Evolutionary conservation across 805 yeast genomes (phyloP).

Genomic region (Ogataea allantospora): DNA sequence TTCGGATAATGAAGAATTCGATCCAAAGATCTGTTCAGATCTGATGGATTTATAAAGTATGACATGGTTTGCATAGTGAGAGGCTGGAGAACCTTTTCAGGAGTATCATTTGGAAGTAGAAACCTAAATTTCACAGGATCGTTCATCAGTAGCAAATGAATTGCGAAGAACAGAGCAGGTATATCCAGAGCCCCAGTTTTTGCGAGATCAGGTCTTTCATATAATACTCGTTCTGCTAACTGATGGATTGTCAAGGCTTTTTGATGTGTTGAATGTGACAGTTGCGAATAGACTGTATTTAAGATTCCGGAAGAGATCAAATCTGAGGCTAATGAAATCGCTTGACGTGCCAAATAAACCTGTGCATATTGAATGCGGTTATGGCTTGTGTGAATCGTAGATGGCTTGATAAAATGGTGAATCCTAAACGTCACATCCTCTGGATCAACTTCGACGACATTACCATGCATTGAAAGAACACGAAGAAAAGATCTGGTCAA

Average conservation of each 20-base stretch:
- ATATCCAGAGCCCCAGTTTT: slow-evolving; percentile 11
- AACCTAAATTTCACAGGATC: slow-evolving; percentile 30
- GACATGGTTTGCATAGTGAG: slow-evolving; percentile 16
- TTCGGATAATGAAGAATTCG: slow-evolving; percentile 17
- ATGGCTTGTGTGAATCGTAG: slow-evolving; percentile 4
- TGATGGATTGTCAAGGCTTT: slow-evolving; percentile 8
- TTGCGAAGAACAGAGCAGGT: slow-evolving; percentile 18
- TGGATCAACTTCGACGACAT: slow-evolving; percentile 50
- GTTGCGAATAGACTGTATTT: slow-evolving; percentile 3
- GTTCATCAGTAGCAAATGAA: slow-evolving; percentile 23
- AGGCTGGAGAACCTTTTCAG: slow-evolving; percentile 21
- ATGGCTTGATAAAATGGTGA: slow-evolving; percentile 13
- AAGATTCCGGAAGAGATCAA: not conserved
- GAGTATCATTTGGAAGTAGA: slow-evolving; percentile 15
- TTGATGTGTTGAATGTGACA: slow-evolving; percentile 4
- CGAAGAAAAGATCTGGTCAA: slow-evolving; percentile 2
- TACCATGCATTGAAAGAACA: slow-evolving; percentile 35
- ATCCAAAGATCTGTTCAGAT: slow-evolving; percentile 21
- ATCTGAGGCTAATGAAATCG: not conserved
- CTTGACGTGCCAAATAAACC: slow-evolving; percentile 2
- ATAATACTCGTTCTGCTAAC: slow-evolving; percentile 6
- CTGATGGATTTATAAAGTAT: slow-evolving; percentile 25
- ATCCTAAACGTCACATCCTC: slow-evolving; percentile 41
- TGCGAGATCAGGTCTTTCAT: slow-evolving; percentile 2
- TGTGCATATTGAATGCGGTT: no score